Evolutionary conservation across 1,139 yeast species (phyloP), one percentile per base, ranked within the genome.

Genomic region (Yamadazyma aaseri): DNA sequence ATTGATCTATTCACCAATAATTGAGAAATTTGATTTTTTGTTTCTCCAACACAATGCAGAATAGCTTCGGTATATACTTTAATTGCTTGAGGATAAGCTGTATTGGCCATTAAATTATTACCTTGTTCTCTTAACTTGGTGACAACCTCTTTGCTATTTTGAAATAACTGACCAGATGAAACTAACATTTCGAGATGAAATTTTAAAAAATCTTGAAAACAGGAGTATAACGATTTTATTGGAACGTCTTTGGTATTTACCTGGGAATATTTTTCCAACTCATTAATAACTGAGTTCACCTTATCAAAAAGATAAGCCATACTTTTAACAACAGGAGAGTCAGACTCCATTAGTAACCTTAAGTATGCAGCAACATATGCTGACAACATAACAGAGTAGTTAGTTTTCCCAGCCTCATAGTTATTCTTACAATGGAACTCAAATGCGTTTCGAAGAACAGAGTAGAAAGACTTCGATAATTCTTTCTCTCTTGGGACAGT

Each of bases 51-150:
- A 22, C 57, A 47, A 15, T 47, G 26, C 29, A 56, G 54, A 12
- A 65, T 47, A 1, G 73, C 74, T 25, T 60, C 57, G 11, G 74
- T 68, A 43, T 69, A 69, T 5, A 56, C 51, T 33, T 60, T 54
- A 30, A 69, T 60, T 2, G 75, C 73, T 38, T 67, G 73, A 1
- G 71, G 67, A 42, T 60, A 66, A 3, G 69, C 58, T 40, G 47
- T 52, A 36, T 54, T 58, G 7, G 58, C 39, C 73, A 68, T 64
- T 16, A 66, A 50, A 43, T 67, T 68, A 46, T 69, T 69, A 6
- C 71, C 75, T 38, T 56, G 62, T 44, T 69, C 75, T 34, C 74
- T 50, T 13, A 65, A 51, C 32, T 46, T 45, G 21, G 38, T 32
- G 3, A 62, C 47, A 8, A 34, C 20, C 7, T 16, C 14, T 11